Base-by-base conservation (phyloP, 202 grass and related monocot species). In the Alloteropsis angusta region DNA sequence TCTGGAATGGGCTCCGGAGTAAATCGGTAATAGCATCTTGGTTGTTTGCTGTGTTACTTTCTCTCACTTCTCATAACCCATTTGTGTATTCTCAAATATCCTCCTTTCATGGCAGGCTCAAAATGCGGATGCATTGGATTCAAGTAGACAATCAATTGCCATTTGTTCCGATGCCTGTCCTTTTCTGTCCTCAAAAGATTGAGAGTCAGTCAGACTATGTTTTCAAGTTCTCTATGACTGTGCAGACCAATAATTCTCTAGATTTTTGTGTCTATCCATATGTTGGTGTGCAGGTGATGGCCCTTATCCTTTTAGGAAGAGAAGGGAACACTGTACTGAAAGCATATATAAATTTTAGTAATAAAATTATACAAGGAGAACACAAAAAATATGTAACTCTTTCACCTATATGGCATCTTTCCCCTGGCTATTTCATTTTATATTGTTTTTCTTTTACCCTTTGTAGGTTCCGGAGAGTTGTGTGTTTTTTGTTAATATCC, bases 1-100 rank as follows among this genome's bases (percentile, higher is more conserved):
- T 98, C 96, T 86, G 96, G 96, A 60, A 75, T 98, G 83, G 96
- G 96, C 44, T 98, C 96, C 74, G 96, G 89, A 85, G 83, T 98
- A 50, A 95, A 89, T 79, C 89, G 92, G 96, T 95, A 87, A 58
- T 78, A 16, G 58, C 44, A 46, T 68, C 17, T 81, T 69, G 16
- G 30, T 65, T 79, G 4, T 75, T 88, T 83, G 30, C 54, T 79
- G 36, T 16, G 35, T 50, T 88, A 38, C 75, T 45, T 65, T 54
- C 49, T 74, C 36, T 74, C 26, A 48, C 61, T 83, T 36, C 42
- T 90, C 10, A 55, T 62, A 53, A 64, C 11, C 47, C 67, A 15
- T 84, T 57, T 42, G 45, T 47, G 34, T 87, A 70, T 39, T 57
- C 54, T 67, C 5, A 85, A 60, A 62, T 66, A 10, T 43, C 54